Evolutionary conservation across 371 early-diverging fungal species (phyloP).

Genomic region (Apophysomyces trapeziformis): DNA sequence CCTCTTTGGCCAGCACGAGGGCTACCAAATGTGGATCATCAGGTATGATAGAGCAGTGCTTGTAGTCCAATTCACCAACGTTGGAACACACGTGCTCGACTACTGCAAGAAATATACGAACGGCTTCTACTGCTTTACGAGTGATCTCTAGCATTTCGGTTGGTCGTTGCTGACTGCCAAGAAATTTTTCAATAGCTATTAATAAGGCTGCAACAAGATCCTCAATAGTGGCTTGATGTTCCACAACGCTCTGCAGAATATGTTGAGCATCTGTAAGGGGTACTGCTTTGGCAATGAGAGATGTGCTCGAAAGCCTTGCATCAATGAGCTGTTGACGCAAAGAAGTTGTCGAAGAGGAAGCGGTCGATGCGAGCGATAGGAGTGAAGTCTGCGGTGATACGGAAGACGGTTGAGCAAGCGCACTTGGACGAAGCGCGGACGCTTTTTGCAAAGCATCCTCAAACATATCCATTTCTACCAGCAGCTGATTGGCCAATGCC

Average conservation of each 20-base stretch:
- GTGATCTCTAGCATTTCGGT: slow-evolving; percentile 50
- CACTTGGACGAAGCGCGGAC: neutral
- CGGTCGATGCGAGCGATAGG: slow-evolving; percentile 25
- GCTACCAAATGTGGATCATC: slow-evolving; percentile 48
- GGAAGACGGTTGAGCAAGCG: slow-evolving; percentile 3
- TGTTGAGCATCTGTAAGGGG: slow-evolving; percentile 32
- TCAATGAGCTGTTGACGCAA: slow-evolving; percentile 30
- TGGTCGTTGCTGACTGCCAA: slow-evolving; percentile 28
- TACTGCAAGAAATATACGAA: slow-evolving; percentile 42
- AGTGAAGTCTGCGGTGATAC: slow-evolving; percentile 29
- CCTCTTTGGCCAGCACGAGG: slow-evolving; percentile 49
- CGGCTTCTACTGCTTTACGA: slow-evolving; percentile 45
- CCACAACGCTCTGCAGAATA: slow-evolving; percentile 35
- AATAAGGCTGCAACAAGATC: slow-evolving; percentile 29
- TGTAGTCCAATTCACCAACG: slow-evolving; percentile 40
- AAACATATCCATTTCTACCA: slow-evolving; percentile 36
- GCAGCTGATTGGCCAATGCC: slow-evolving; percentile 33
- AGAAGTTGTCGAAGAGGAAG: slow-evolving; percentile 21
- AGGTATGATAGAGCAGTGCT: slow-evolving; percentile 36
- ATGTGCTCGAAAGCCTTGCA: slow-evolving; percentile 29
- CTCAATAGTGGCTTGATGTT: slow-evolving; percentile 34
- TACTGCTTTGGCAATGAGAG: slow-evolving; percentile 31
- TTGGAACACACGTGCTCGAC: slow-evolving; percentile 49
- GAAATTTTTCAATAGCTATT: slow-evolving; percentile 31
- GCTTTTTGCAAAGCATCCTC: slow-evolving; percentile 25